phyloP scores from a whole-genome alignment of 2,329 filamentous ascomycete genomes.

The Pseudogymnoascus pannorum region DNA sequence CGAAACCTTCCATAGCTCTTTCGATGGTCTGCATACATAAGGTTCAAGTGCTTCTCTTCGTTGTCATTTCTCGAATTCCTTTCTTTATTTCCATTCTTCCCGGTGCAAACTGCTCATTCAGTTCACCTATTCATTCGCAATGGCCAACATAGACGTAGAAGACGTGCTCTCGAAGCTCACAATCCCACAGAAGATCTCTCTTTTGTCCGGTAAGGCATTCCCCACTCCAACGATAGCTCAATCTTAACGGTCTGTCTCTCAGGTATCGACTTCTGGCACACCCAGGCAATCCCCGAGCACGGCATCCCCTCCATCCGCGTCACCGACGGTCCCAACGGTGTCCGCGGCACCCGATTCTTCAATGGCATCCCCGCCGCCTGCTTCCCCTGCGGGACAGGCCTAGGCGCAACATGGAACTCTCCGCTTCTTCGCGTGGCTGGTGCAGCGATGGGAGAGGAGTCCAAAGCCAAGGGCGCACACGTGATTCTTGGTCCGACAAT shows the following conservation, averaged over 20 bases:
- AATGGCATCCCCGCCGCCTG: slow-evolving; percentile 54
- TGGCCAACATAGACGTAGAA: slow-evolving; percentile 48
- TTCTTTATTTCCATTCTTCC: background rate
- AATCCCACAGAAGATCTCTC: slow-evolving; percentile 44
- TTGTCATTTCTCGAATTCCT: background rate
- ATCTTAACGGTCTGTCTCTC: background rate
- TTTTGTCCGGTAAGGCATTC: slow-evolving; percentile 40
- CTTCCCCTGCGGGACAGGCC: slow-evolving; percentile 50
- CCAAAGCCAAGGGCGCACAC: slow-evolving; percentile 50
- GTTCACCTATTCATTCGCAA: slow-evolving; percentile 21
- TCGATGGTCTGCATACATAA: background rate
- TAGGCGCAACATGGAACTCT: slow-evolving; percentile 52
- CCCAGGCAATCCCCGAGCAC: slow-evolving; percentile 50
- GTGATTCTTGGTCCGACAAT: slow-evolving; percentile 55
- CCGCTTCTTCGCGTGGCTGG: slow-evolving; percentile 45
- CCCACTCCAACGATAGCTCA: background rate
- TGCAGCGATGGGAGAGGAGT: slow-evolving; percentile 44
- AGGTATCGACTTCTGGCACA: slow-evolving; percentile 66
- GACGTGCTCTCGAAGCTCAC: slow-evolving; percentile 47
- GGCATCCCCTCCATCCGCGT: slow-evolving; percentile 58
- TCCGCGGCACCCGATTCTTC: slow-evolving; percentile 62
- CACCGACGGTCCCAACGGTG: slow-evolving; percentile 63
- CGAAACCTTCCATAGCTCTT: background rate
- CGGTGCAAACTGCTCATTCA: background rate
- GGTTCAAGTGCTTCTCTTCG: background rate